A percentile compares a stretch with the other conserved stretches of the same genome.
Evolutionary conservation across 1,139 yeast species (phyloP).

Genomic region (Nematodospora anomalae): DNA sequence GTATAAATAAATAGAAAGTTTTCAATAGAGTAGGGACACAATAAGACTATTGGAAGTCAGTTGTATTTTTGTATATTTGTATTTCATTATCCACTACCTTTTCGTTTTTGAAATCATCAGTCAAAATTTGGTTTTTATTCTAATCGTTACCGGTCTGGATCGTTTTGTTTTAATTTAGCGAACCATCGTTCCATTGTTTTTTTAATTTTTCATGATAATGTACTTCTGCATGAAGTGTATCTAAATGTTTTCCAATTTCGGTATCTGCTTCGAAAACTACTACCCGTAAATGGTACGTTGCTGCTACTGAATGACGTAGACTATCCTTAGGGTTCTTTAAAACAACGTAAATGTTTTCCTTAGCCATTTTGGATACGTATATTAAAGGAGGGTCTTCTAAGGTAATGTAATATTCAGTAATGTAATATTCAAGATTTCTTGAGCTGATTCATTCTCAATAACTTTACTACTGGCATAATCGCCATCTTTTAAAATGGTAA

Average conservation of each 20-base stretch:
- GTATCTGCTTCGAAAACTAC: slow-evolving; percentile 58
- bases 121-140: slow-evolving; percentile 21
- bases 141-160: slow-evolving; percentile 48
- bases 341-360: slow-evolving; percentile 71
- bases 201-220: slow-evolving; percentile 65
- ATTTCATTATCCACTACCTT: slow-evolving; percentile 19
- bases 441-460: slow-evolving; percentile 60
- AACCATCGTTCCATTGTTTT: slow-evolving; percentile 79
- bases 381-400: slow-evolving; percentile 62
- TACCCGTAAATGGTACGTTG: slow-evolving; percentile 33
- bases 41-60: too few species aligned
- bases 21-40: too few species aligned
- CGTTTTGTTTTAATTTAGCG: slow-evolving; percentile 54
- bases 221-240: slow-evolving; percentile 66
- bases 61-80: too few species aligned
- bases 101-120: slow-evolving; percentile 24
- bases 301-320: slow-evolving; percentile 64
- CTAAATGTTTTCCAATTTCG: slow-evolving; percentile 61
- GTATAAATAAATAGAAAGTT: too few species aligned
- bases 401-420: slow-evolving; percentile 57
- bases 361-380: slow-evolving; percentile 66
- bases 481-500: slow-evolving; percentile 48
- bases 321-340: slow-evolving; percentile 55
- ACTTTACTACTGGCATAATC: slow-evolving; percentile 30
- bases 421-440: slow-evolving; percentile 60